Evolutionary conservation across 768 basidiomycete species (phyloP).

Genomic region (Phanerodontia chrysosporium): DNA sequence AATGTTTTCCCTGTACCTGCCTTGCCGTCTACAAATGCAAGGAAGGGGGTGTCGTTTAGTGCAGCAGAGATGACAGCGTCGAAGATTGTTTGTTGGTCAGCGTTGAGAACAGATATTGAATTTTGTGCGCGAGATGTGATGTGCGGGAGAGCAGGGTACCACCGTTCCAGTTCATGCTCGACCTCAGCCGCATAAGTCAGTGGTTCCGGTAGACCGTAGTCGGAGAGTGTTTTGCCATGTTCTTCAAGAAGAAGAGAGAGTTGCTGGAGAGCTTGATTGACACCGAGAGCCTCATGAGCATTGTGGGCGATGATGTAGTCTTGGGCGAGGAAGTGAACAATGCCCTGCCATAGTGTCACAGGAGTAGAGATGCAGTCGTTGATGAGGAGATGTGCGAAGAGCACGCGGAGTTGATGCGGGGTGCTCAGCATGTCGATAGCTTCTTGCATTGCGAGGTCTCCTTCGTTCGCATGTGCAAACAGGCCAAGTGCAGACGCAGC

Average conservation of each 20-base stretch:
- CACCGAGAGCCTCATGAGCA: slow-evolving; percentile 15
- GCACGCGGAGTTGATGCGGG: slow-evolving; percentile 32
- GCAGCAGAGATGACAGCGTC: slow-evolving; percentile 15
- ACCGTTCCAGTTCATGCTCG: slow-evolving; percentile 12
- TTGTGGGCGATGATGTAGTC: slow-evolving; percentile 21
- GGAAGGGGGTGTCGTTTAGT: slow-evolving; percentile 10
- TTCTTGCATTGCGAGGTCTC: slow-evolving; percentile 29
- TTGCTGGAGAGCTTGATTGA: slow-evolving; percentile 23
- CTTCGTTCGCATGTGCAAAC: slow-evolving; percentile 24
- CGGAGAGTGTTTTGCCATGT: slow-evolving; percentile 21
- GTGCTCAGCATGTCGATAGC: slow-evolving; percentile 29
- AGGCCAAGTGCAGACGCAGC: slow-evolving; percentile 17
- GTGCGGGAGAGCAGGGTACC: slow-evolving; percentile 10
- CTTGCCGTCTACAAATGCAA: slow-evolving; percentile 34
- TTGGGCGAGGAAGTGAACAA: slow-evolving; percentile 18
- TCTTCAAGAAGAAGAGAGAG: slow-evolving; percentile 20
- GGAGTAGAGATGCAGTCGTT: slow-evolving; percentile 27
- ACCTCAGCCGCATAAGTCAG: slow-evolving; percentile 22
- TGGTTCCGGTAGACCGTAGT: slow-evolving; percentile 30
- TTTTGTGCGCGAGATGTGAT: slow-evolving; percentile 11
- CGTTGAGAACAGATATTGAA: slow-evolving; percentile 15
- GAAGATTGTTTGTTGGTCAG: slow-evolving; percentile 23
- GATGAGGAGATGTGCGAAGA: slow-evolving; percentile 35
- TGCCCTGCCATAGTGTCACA: slow-evolving; percentile 25
- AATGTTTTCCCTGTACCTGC: slow-evolving; percentile 41